phyloP scores from a whole-genome alignment of 2,329 filamentous ascomycete genomes.

The Cercospora beticola region DNA sequence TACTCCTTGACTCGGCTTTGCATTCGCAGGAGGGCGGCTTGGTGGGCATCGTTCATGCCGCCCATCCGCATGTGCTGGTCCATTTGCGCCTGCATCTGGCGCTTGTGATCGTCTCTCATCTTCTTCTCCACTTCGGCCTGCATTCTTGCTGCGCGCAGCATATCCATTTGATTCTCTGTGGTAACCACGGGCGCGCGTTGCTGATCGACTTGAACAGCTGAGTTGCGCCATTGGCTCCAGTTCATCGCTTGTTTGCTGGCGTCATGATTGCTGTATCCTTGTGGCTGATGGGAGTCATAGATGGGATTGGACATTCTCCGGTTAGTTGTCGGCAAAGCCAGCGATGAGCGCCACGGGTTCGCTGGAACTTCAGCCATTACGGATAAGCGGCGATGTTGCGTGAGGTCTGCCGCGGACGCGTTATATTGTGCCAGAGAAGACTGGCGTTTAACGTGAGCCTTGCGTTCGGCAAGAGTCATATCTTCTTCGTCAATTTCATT shows the following conservation, averaged over 20 bases:
- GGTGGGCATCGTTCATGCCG: slow-evolving; percentile 72
- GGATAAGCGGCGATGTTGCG: slow-evolving; percentile 11
- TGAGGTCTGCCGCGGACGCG: slow-evolving; percentile 7
- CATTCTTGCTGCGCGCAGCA: slow-evolving; percentile 61
- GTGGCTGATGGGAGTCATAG: slow-evolving; percentile 59
- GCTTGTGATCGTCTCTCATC: slow-evolving; percentile 59
- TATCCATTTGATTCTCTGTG: slow-evolving; percentile 39
- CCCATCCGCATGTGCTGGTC: slow-evolving; percentile 75
- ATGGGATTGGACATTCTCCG: slow-evolving; percentile 19
- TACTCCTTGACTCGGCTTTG: slow-evolving; percentile 52
- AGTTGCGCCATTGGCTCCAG: slow-evolving; percentile 57
- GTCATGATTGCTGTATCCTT: slow-evolving; percentile 48
- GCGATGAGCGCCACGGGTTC: slow-evolving; percentile 1
- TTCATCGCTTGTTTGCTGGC: slow-evolving; percentile 46
- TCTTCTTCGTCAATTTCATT: slow-evolving; percentile 57
- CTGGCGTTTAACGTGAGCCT: slow-evolving; percentile 39
- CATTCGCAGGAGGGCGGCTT: slow-evolving; percentile 77
- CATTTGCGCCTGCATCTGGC: slow-evolving; percentile 62
- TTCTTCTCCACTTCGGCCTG: slow-evolving; percentile 58
- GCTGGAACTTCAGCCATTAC: slow-evolving; percentile 5
- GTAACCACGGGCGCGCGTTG: slow-evolving; percentile 27
- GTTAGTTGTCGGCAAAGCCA: slow-evolving; percentile 7
- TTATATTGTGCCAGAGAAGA: slow-evolving; percentile 12
- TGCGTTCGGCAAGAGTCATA: slow-evolving; percentile 68
- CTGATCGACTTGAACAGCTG: slow-evolving; percentile 48